Evolutionary conservation across 2,329 filamentous ascomycete species (phyloP).

Genomic region (Ophiostoma ulmi): DNA sequence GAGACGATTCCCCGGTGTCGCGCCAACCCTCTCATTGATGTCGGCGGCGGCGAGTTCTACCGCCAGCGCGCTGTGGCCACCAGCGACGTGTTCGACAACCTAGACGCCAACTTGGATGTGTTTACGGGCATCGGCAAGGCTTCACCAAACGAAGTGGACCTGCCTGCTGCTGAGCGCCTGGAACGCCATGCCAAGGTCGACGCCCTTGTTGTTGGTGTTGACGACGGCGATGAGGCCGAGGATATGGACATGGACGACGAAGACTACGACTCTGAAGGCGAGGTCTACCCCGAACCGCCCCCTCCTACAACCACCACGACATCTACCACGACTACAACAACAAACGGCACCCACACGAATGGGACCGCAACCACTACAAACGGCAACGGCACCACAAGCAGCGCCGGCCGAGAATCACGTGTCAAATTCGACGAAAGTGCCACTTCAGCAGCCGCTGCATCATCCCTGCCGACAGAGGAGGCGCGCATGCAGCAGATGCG

Average conservation of each 20-base stretch:
- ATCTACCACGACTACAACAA: background rate
- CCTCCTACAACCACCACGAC: background rate
- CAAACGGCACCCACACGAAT: conserved; percentile 16
- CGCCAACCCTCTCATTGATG: conserved; percentile 48
- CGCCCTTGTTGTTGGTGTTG: conserved; percentile 28
- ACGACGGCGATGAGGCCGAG: conserved; percentile 37
- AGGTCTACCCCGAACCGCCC: conserved; percentile 14
- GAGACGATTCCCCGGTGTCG: conserved; percentile 63
- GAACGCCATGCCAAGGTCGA: conserved; percentile 31
- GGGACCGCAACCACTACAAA: background rate
- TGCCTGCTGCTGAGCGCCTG: conserved; percentile 46
- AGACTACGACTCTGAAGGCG: conserved; percentile 32
- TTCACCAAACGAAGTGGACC: conserved; percentile 43
- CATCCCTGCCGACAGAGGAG: conserved; percentile 30
- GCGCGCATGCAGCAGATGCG: conserved; percentile 57
- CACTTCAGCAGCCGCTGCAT: conserved; percentile 6
- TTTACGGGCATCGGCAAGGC: conserved; percentile 54
- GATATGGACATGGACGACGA: conserved; percentile 30
- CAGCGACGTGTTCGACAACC: conserved; percentile 50
- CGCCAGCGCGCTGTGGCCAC: conserved; percentile 45
- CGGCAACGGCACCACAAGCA: conserved; percentile 24
- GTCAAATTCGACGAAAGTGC: conserved; percentile 50
- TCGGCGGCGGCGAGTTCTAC: conserved; percentile 36
- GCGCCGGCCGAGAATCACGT: conserved; percentile 10
- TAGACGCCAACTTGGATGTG: conserved; percentile 50